Percentiles rank a stretch among this genome's conserved stretches.
Conservation (phyloP, 176 grass and related monocot genomes). For the Avena insularis region DNA sequence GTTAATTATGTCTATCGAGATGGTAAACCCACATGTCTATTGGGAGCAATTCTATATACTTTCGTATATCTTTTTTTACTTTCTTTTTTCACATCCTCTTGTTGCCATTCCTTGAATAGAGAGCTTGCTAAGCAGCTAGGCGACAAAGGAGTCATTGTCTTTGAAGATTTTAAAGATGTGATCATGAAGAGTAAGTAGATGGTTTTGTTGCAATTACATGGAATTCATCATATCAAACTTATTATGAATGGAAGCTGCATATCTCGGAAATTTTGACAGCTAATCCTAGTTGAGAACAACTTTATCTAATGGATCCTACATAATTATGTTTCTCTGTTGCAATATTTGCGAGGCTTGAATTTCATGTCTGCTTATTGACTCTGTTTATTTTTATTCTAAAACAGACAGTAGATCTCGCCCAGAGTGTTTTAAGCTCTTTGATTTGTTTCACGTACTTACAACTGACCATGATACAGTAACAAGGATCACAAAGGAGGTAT, state of each 20-base stretch:
- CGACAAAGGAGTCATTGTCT: slow-evolving; percentile 76
- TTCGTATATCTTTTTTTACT: background rate
- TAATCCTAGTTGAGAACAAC: background rate
- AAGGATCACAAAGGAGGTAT: slow-evolving; percentile 95
- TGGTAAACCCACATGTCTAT: background rate
- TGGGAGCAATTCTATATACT: slow-evolving; percentile 1
- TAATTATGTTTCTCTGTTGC: background rate
- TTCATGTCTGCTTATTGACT: slow-evolving; percentile 15
- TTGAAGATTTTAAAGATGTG: slow-evolving; percentile 77
- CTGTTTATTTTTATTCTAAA: slow-evolving; percentile 21
- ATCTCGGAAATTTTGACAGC: background rate
- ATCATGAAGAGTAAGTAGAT: slow-evolving; percentile 81
- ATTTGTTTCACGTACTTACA: slow-evolving; percentile 82
- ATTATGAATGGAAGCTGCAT: slow-evolving; percentile 17
- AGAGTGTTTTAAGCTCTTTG: slow-evolving; percentile 91
- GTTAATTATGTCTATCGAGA: background rate
- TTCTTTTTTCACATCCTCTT: slow-evolving; percentile 23
- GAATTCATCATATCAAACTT: background rate
- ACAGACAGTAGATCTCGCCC: slow-evolving; percentile 82
- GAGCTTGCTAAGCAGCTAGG: slow-evolving; percentile 81
- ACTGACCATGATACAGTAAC: slow-evolving; percentile 91
- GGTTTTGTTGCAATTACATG: background rate
- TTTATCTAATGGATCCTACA: background rate
- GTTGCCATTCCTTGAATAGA: slow-evolving; percentile 55
- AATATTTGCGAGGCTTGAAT: slow-evolving; percentile 4